Evolutionary conservation across 2,329 filamentous ascomycete genomes (phyloP).

Genomic region (Fusarium sp.): DNA sequence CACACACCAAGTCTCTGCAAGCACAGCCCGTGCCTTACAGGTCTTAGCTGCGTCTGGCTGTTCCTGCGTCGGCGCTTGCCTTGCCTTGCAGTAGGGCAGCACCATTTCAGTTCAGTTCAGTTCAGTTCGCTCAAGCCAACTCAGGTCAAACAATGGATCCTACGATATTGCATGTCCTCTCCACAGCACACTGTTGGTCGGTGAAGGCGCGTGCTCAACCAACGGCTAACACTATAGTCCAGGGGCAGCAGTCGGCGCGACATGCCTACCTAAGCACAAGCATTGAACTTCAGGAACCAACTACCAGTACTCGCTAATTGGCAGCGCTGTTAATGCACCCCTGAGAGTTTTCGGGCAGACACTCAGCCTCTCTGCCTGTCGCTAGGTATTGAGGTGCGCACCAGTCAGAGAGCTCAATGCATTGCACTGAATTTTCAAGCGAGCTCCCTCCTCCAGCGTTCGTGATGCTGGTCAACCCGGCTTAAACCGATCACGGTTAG

Average conservation of each 20-base stretch:
- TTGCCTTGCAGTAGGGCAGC: slow-evolving; percentile 1
- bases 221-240: slow-evolving; percentile 27
- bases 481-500: slow-evolving; percentile 36
- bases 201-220: slow-evolving; percentile 34
- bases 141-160: not conserved
- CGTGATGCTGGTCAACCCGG: not conserved
- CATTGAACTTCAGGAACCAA: slow-evolving; percentile 20
- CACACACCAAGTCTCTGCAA: slow-evolving; percentile 1
- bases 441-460: slow-evolving; percentile 6
- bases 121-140: not conserved
- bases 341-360: not conserved
- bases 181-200: slow-evolving; percentile 27
- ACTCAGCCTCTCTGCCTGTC: not conserved
- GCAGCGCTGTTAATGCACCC: slow-evolving; percentile 23
- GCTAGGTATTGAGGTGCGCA: not conserved
- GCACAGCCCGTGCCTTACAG: slow-evolving; percentile 21
- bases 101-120: not conserved
- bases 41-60: slow-evolving; percentile 8
- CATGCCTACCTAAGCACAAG: not conserved
- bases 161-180: slow-evolving; percentile 6
- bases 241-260: slow-evolving; percentile 25
- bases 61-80: slow-evolving; percentile 36
- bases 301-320: slow-evolving; percentile 27
- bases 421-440: slow-evolving; percentile 11
- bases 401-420: slow-evolving; percentile 14